phyloP scores from a whole-genome alignment of 2,329 filamentous ascomycete genomes.

The Calycina herbarum region DNA sequence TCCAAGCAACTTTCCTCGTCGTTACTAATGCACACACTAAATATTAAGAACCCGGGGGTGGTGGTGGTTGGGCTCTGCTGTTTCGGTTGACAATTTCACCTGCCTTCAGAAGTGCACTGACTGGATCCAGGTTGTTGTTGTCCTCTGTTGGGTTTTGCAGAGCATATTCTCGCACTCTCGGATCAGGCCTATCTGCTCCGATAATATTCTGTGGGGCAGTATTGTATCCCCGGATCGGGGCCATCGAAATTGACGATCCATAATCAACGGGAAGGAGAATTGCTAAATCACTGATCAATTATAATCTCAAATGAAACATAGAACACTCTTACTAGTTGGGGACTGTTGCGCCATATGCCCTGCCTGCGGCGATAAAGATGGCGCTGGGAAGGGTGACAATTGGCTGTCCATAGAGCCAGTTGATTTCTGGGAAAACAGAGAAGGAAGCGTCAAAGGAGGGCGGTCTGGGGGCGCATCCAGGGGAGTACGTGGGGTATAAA shows the following conservation, averaged over 20 bases:
- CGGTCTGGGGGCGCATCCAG: constrained; percentile 36
- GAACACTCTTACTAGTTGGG: constrained; percentile 31
- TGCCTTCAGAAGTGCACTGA: constrained; percentile 58
- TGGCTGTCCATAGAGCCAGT: constrained; percentile 31
- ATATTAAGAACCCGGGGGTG: constrained; percentile 12
- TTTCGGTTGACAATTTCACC: constrained; percentile 58
- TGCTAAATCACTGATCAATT: background rate
- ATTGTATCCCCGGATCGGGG: constrained; percentile 29
- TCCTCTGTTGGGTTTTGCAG: constrained; percentile 31
- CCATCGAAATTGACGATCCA: constrained; percentile 25
- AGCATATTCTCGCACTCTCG: constrained; percentile 25
- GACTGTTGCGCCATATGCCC: constrained; percentile 26
- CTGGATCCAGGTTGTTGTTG: constrained; percentile 51
- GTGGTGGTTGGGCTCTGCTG: constrained; percentile 22
- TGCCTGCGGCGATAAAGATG: constrained; percentile 34
- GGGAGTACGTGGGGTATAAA: constrained; percentile 34
- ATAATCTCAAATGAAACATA: background rate
- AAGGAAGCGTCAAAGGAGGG: constrained; percentile 29
- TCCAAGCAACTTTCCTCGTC: background rate
- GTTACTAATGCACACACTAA: background rate
- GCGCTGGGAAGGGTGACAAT: constrained; percentile 31
- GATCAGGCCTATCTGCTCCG: constrained; percentile 21
- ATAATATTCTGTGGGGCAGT: constrained; percentile 15
- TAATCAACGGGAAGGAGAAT: constrained; percentile 13
- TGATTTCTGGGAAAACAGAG: constrained; percentile 32